Evolutionary conservation across 176 grass and related monocot species (phyloP).

Genomic region (sorghum (Sorghum bicolor)): DNA sequence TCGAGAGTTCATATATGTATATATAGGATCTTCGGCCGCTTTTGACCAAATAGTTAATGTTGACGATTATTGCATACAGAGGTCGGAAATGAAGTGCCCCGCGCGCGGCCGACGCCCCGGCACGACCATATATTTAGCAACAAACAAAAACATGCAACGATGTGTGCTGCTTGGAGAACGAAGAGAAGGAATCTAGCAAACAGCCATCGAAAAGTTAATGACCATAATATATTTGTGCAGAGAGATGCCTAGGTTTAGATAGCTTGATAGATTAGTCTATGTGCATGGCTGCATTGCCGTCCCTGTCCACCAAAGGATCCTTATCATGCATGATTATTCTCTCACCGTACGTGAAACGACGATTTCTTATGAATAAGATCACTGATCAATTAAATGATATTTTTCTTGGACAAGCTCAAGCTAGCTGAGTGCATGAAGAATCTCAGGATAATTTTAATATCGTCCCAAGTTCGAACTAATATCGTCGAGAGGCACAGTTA

Average conservation of each 20-base stretch:
- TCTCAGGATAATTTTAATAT: neutral
- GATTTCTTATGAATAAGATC: neutral
- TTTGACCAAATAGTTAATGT: neutral
- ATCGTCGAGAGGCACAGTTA: neutral
- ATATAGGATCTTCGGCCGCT: neutral
- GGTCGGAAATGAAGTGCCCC: neutral
- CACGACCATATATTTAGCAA: neutral
- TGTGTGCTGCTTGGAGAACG: neutral
- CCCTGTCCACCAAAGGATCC: neutral
- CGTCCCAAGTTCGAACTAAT: neutral
- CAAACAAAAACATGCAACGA: neutral
- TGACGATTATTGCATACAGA: too few species aligned
- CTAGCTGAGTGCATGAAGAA: neutral
- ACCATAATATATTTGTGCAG: neutral
- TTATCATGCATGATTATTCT: slow-evolving; percentile 10
- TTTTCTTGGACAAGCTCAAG: neutral
- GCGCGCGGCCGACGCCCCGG: too few species aligned
- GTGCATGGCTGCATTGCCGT: neutral
- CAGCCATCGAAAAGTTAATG: neutral
- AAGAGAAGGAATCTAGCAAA: neutral
- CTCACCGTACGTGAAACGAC: neutral
- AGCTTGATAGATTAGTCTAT: neutral
- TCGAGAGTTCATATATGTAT: neutral
- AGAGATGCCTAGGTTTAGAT: neutral
- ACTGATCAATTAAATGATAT: neutral